Evolutionary conservation across 805 yeast genomes (phyloP).

Genomic region (Yueomyces sp.): DNA sequence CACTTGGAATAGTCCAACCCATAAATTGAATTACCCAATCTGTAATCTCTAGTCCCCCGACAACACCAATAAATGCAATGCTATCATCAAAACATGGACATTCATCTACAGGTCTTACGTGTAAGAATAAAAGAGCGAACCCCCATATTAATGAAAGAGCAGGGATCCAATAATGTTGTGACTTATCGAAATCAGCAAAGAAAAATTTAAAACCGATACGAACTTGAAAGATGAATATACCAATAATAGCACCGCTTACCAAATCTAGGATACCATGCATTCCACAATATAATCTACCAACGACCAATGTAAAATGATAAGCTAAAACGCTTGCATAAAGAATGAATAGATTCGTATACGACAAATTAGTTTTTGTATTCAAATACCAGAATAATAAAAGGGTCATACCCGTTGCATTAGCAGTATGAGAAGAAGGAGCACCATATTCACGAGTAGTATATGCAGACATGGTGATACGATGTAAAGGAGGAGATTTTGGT

Average conservation of each 20-base stretch:
- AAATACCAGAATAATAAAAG: conserved; percentile 28
- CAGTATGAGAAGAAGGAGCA: conserved; percentile 87
- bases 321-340: conserved; percentile 14
- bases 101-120: conserved; percentile 77
- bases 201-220: conserved; percentile 32
- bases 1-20: conserved; percentile 2
- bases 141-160: conserved; percentile 27
- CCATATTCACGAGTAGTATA: conserved; percentile 91
- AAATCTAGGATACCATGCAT: conserved; percentile 93
- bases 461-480: conserved; percentile 79
- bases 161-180: conserved; percentile 20
- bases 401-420: conserved; percentile 81
- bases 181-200: conserved; percentile 24
- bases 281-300: conserved; percentile 87
- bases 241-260: conserved; percentile 49
- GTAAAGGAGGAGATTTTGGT: conserved; percentile 84
- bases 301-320: conserved; percentile 52
- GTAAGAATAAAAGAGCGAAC: conserved; percentile 45
- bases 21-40: conserved; percentile 33
- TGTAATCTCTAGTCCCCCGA: conserved; percentile 60
- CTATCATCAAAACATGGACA: conserved; percentile 96
- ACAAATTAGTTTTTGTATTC: background rate
- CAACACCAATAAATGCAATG: conserved; percentile 84
- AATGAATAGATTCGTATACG: background rate
- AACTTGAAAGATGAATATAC: conserved; percentile 36